Evolutionary conservation across 2,329 filamentous ascomycete genomes (phyloP), one percentile per base, ranked within the genome.

Genomic region (Penicillium sp.): DNA sequence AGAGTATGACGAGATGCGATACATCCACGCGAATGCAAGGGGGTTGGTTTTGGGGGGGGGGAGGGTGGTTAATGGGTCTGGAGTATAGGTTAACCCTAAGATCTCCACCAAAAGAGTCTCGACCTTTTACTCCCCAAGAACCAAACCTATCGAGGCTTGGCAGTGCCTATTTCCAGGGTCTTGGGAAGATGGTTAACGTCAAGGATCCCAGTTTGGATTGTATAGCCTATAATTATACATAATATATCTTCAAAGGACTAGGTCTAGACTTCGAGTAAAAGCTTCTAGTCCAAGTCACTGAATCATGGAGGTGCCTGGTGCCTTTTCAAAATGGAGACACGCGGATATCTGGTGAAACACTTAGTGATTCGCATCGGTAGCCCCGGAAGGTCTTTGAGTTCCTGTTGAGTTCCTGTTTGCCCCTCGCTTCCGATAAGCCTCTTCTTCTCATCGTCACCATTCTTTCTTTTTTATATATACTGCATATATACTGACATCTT

Each of bases 341-440:
- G 42, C 44, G 56, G 50, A 50, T 52, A 61, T 63, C 56, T 64
- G 58, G 62, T 65, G 62, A 64, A 65, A 65, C 63, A 53, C 50
- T 56, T 50, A 28, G 61, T 61, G 60, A 63, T 64, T 64, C 57
- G 59, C 60, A 60, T 64, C 61, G 63, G 63, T 64, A 60, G 57
- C 43, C 57, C 61, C 63, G 61, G 63, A 64, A 65, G 51, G 36
- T 30, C 47, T 35, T 53, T 36, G 33, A 55, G 56, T 62, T 62
- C 62, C 57, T 62, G 43, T 45, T 44, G 28, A 45, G 37, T 31
- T 43, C 38, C 38, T 30, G 45, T 36, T 50, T 63, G 56, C 61
- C 62, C 61, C 62, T 62, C 60, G 65, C 64, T 71, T 69, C 68
- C 66, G 68, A 71, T 69, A 67, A 71, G 69, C 67, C 66, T 66